These are phyloP conservation scores for Entomortierella parvispora DNA, from an alignment of 192 early-diverging fungal genomes.

Conservation along the genomic window DNA sequence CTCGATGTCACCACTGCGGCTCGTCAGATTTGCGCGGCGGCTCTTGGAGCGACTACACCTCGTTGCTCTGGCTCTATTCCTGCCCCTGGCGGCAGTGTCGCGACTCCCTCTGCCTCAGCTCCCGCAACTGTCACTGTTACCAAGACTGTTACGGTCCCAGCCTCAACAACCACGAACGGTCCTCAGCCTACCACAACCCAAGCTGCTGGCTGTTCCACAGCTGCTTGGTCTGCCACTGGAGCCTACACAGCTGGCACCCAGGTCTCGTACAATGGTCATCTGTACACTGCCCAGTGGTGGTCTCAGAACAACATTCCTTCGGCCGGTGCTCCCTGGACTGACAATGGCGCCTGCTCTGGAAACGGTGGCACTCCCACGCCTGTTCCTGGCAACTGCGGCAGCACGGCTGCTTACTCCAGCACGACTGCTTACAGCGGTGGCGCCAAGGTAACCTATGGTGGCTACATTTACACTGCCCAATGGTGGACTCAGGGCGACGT, in stretches of 20 bases:
- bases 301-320: constrained; percentile 47
- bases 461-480: constrained; percentile 49
- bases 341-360: constrained; percentile 27
- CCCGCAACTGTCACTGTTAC: constrained; percentile 45
- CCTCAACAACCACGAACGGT: constrained; percentile 12
- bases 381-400: constrained; percentile 32
- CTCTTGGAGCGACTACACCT: constrained; percentile 37
- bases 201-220: constrained; percentile 38
- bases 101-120: constrained; percentile 20
- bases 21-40: constrained; percentile 50
- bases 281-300: constrained; percentile 60
- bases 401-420: constrained; percentile 27
- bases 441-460: constrained; percentile 48
- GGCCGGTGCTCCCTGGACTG: constrained; percentile 39
- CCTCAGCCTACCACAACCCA: constrained; percentile 7
- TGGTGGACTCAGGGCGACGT: constrained; percentile 57
- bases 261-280: constrained; percentile 60
- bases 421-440: constrained; percentile 49
- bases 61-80: constrained; percentile 48
- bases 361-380: constrained; percentile 22
- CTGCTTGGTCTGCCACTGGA: constrained; percentile 39
- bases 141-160: constrained; percentile 37
- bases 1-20: constrained; percentile 36
- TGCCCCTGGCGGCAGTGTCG: constrained; percentile 11
- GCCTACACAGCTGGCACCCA: constrained; percentile 44